phyloP scores from a whole-genome alignment of 176 grass and related monocot genomes.

The Tillandsia leiboldiana region DNA sequence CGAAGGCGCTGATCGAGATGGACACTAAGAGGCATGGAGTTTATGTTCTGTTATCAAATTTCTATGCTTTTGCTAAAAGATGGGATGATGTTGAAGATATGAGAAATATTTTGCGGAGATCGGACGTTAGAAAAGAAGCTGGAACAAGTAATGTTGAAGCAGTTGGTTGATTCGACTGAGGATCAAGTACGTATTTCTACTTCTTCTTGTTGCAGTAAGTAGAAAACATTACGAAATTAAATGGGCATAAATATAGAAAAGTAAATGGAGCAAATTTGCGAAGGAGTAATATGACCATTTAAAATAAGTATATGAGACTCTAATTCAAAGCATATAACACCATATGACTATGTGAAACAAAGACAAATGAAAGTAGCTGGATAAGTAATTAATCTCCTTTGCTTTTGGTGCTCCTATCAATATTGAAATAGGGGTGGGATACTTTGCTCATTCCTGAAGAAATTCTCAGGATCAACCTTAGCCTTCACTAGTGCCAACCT shows the following conservation, averaged over 20 bases:
- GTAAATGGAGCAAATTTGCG: too few species aligned
- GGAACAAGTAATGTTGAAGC: not conserved
- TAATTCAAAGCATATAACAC: too few species aligned
- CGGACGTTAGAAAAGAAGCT: not conserved
- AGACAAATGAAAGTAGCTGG: too few species aligned
- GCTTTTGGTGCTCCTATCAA: not conserved
- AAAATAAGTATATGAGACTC: too few species aligned
- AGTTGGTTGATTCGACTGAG: not conserved
- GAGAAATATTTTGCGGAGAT: not conserved
- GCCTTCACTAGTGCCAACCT: slow-evolving; percentile 33
- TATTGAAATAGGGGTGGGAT: slow-evolving; percentile 24
- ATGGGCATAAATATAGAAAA: too few species aligned
- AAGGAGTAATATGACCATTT: too few species aligned
- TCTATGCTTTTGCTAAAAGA: not conserved
- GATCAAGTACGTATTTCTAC: not conserved
- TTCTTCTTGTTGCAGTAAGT: not conserved
- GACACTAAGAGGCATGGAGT: slow-evolving; percentile 2
- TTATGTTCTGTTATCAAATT: not conserved
- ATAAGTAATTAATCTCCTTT: not conserved
- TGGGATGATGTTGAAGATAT: slow-evolving; percentile 3
- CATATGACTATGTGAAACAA: too few species aligned
- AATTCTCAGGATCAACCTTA: slow-evolving; percentile 24
- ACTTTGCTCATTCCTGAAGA: slow-evolving; percentile 40
- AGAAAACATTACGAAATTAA: too few species aligned
- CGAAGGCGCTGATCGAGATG: not conserved